Evolutionary conservation across 768 basidiomycete species (phyloP), one percentile per base, ranked within the genome.

Genomic region (Peribolospora baueri): DNA sequence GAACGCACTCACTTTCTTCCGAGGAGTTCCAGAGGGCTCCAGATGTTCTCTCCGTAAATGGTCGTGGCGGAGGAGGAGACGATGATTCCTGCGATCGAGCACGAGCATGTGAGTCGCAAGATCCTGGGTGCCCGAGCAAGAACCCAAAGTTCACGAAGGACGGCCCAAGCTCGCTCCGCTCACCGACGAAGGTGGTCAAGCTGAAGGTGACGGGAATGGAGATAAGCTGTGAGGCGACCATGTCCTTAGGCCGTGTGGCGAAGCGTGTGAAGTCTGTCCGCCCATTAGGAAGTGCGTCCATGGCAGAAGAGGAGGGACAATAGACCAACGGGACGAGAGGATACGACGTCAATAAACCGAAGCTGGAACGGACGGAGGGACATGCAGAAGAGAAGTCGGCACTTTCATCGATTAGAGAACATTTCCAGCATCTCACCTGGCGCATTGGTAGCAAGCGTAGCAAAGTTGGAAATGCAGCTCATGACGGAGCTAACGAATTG

Each of bases 381-480:
- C 52, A 55, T 25, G 13, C 11, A 43, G 25, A 43, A 47, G 59
- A 66, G 25, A 25, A 25, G 25, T 25, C 1, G 25, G 25, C 25
- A 25, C 25, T 25, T 25, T 25, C 25, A 25, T 25, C 25, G 25
- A 25, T 25, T 25, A 25, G 25, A 25, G 25, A 25, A 25, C 25
- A 25, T 25, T 25, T 25, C 25, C 25, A 25, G 25, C 25, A 25
- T 25, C 25, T 25, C 25, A 25, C 25, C 25, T 25, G 25, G 25
- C 25, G 54, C 73, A 54, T 70, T 77, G 74, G 77, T 77, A 63
- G 82, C 70, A 58, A 83, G 73, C 4, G 80, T 82, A 37, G 77
- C 78, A 75, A 79, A 77, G 69, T 84, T 83, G 68, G 76, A 78
- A 66, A 86, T 79, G 66, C 80, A 83, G 11, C 76, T 77, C 77